Evolutionary conservation across 2,329 filamentous ascomycete species (phyloP), one percentile per base, ranked within the genome.

Genomic region (Orbilia oligospora): DNA sequence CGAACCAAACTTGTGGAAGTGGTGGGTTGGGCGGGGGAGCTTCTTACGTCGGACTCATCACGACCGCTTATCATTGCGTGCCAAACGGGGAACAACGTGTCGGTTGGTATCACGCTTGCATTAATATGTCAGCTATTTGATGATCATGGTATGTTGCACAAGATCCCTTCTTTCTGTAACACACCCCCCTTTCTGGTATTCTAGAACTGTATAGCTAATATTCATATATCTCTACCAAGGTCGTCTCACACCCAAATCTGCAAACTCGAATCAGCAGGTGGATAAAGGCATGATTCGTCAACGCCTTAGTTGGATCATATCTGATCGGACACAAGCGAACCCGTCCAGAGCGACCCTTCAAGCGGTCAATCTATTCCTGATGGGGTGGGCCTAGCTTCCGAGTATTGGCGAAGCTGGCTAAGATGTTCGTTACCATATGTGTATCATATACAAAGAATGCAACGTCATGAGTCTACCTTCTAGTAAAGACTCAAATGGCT

Each of bases 341-440:
- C 94, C 95, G 0, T 94, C 91, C 80, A 88, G 96, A 41, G 88
- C 92, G 22, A 97, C 94, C 0, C 85, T 98, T 44, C 94, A 97
- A 84, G 95, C 93, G 81, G 91, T 98, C 4, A 97, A 98, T 84
- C 92, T 92, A 70, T 97, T 93, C 82, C 85, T 98, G 65, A 95
- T 98, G 68, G 68, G 75, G 20, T 78, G 75, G 68, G 22, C 61
- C 41, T 73, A 67, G 41, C 6, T 38, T 49, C 44, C 44, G 24
- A 36, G n/a, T 16, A 65, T 49, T 65, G 24, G 33, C 41, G 61
- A 49, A 49, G 41, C 22, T 49, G 3, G n/a, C 18, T 20, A 14
- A 48, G 61, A 14, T 49, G 38, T 48, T 16, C 18, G 61, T 30
- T 63, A 64, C 30, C 20, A 27, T 48, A 30, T n/a, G 44, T 71